A percentile compares a stretch with the other conserved stretches of the same genome.
These are phyloP conservation scores for Eucalyptus marginata DNA, from an alignment of 345 rosid genomes.

Conservation along the genomic window DNA sequence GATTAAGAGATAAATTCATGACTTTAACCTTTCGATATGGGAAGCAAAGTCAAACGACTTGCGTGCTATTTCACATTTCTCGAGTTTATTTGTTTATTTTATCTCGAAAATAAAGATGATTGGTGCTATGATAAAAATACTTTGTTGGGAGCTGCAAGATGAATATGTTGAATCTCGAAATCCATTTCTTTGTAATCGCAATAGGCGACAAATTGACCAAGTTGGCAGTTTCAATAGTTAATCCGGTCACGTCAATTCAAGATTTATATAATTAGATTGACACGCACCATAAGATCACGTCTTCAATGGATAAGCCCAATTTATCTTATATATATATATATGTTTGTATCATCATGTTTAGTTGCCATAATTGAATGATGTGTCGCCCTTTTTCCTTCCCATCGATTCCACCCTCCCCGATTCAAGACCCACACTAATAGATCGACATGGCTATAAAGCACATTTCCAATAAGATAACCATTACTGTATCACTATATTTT, in stretches of 20 bases:
- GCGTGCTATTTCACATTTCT: rapidly evolving
- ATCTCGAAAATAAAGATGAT: background rate
- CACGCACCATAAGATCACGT: background rate
- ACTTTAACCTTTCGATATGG: background rate
- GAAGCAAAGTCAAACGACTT: background rate
- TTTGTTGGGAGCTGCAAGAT: rapidly evolving
- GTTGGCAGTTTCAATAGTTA: rapidly evolving
- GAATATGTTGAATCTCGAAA: rapidly evolving
- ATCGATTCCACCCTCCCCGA: background rate
- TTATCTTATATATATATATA: background rate
- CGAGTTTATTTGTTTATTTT: too few relatives aligned
- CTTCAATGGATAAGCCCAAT: background rate
- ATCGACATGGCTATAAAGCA: background rate
- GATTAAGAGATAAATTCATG: background rate
- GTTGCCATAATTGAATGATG: background rate
- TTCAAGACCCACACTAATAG: background rate
- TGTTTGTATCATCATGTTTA: background rate
- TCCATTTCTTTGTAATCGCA: background rate
- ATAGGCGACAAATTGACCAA: rapidly evolving
- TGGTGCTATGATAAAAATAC: background rate
- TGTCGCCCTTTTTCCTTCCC: background rate
- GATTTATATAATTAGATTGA: background rate
- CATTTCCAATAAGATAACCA: background rate
- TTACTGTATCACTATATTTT: background rate
- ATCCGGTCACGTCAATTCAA: background rate